phyloP scores from a whole-genome alignment of 768 basidiomycete species.

The Suillus cothurnatus region DNA sequence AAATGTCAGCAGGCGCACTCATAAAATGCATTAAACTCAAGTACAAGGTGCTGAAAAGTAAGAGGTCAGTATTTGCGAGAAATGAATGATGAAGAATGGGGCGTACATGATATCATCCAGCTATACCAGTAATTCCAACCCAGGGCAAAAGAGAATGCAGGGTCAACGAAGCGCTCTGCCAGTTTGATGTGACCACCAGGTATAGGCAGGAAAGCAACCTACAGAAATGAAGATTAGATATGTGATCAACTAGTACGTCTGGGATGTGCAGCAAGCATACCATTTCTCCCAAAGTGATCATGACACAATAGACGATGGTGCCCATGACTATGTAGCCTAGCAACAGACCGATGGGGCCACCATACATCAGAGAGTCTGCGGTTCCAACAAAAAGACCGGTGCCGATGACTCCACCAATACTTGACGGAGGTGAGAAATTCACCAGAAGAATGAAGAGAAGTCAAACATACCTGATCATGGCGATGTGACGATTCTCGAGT shows the following conservation, averaged over 20 bases:
- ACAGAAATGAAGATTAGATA: constrained; percentile 52
- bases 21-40: not conserved
- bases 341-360: constrained; percentile 75
- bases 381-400: constrained; percentile 78
- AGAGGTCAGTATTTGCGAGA: constrained; percentile 25
- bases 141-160: constrained; percentile 61
- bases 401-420: constrained; percentile 60
- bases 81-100: not conserved
- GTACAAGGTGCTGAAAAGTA: constrained; percentile 4
- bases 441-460: not conserved
- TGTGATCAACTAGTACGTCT: constrained; percentile 29
- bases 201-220: constrained; percentile 75
- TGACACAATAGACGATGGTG: constrained; percentile 68
- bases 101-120: constrained; percentile 29
- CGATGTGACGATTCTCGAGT: constrained; percentile 76
- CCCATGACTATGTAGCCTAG: constrained; percentile 72
- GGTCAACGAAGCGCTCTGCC: constrained; percentile 81
- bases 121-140: constrained; percentile 58
- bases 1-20: constrained; percentile 6
- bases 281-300: constrained; percentile 72
- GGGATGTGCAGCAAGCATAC: constrained; percentile 66
- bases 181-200: constrained; percentile 81
- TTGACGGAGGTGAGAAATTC: constrained; percentile 22
- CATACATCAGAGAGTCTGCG: constrained; percentile 46
- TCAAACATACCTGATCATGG: constrained; percentile 69